A percentile compares a stretch with the other conserved stretches of the same genome.
These are phyloP conservation scores for Rutidosis leptorrhynchoides DNA, from an alignment of 129 eudicot genomes.

Conservation along the genomic window DNA sequence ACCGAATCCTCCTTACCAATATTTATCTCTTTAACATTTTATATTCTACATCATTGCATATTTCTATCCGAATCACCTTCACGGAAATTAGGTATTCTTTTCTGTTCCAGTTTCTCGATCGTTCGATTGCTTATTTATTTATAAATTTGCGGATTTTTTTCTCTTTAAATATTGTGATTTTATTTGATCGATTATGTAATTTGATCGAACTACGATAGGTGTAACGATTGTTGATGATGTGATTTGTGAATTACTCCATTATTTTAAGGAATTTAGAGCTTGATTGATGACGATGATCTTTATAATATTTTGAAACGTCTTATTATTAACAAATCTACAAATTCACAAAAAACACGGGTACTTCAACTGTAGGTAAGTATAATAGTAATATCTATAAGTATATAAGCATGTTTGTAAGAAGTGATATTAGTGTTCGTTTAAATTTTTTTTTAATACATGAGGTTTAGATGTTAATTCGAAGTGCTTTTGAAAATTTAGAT, in stretches of 20 bases:
- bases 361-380: slow-evolving; percentile 15
- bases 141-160: not conserved
- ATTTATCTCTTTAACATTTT: not conserved
- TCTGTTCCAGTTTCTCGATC: slow-evolving; percentile 3
- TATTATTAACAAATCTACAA: not conserved
- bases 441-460: not conserved
- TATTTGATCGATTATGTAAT: slow-evolving; percentile 21
- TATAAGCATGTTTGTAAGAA: not conserved
- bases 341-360: not conserved
- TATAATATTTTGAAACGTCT: not conserved
- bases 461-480: not conserved
- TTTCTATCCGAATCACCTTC: slow-evolving; percentile 28
- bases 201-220: not conserved
- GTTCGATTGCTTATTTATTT: not conserved
- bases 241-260: slow-evolving; percentile 1
- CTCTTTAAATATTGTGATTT: not conserved
- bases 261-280: slow-evolving; percentile 14
- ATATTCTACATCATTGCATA: not conserved
- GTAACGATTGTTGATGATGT: slow-evolving; percentile 15
- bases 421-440: not conserved
- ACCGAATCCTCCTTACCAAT: slow-evolving; percentile 20
- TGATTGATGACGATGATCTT: slow-evolving; percentile 9
- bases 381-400: not conserved
- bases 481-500: not conserved
- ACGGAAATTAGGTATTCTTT: slow-evolving; percentile 7